Conservation (phyloP, 352 stramenopile genomes). For the Phytophthora rubi region DNA sequence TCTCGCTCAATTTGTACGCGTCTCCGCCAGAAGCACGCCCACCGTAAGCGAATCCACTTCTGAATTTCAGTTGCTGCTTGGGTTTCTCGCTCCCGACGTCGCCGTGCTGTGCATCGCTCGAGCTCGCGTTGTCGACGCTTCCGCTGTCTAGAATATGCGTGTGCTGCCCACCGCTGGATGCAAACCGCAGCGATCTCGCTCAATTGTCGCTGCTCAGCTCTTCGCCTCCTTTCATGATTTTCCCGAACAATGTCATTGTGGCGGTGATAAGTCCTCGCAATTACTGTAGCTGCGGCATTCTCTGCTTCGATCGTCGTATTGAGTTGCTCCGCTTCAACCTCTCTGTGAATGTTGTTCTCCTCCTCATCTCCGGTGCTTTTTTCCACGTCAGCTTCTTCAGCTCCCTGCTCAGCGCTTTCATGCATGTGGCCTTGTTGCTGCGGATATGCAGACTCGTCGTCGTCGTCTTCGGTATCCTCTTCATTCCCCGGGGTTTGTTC, state of each 20-base stretch:
- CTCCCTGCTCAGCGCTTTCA: slow-evolving; percentile 18
- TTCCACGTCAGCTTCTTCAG: slow-evolving; percentile 16
- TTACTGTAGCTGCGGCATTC: slow-evolving; percentile 34
- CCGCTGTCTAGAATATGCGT: slow-evolving; percentile 36
- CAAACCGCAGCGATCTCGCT: slow-evolving; percentile 25
- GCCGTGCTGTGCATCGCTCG: slow-evolving; percentile 12
- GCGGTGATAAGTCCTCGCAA: slow-evolving; percentile 39
- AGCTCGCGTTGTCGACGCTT: slow-evolving; percentile 6
- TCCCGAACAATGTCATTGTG: slow-evolving; percentile 10
- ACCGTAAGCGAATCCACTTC: slow-evolving; percentile 36
- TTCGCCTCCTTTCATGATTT: slow-evolving; percentile 6
- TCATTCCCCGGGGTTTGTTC: slow-evolving; percentile 6
- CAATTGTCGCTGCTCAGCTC: slow-evolving; percentile 11
- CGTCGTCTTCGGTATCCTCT: slow-evolving; percentile 33
- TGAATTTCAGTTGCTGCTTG: slow-evolving; percentile 27
- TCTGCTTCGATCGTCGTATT: slow-evolving; percentile 8
- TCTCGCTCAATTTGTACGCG: slow-evolving; percentile 26
- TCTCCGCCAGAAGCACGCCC: slow-evolving; percentile 37
- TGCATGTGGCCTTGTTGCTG: slow-evolving; percentile 38
- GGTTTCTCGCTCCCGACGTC: slow-evolving; percentile 13
- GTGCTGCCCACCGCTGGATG: slow-evolving; percentile 57
- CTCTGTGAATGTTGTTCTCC: slow-evolving; percentile 4
- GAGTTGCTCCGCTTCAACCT: background rate
- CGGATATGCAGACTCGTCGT: slow-evolving; percentile 39
- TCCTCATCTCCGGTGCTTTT: background rate